These are phyloP conservation scores for Rutstroemia sp. DNA, from an alignment of 2,329 filamentous ascomycete genomes.

Conservation along the genomic window DNA sequence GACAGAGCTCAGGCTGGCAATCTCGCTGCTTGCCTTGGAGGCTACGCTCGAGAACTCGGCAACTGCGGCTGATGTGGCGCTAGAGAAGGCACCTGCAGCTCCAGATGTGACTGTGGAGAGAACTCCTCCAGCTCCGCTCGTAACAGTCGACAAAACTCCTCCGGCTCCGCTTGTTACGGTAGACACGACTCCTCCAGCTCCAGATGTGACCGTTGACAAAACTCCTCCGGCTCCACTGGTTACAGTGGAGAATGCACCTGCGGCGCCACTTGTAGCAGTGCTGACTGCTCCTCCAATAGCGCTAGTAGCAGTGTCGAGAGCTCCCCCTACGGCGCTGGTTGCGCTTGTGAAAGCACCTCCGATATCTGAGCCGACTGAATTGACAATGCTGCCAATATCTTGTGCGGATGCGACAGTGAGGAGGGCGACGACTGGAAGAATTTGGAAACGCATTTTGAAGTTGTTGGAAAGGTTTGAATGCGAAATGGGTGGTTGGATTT, in stretches of 20 bases:
- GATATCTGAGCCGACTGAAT: background rate
- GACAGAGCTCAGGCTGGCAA: conserved; percentile 3
- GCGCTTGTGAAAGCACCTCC: background rate
- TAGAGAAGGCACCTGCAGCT: background rate
- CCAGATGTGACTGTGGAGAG: background rate
- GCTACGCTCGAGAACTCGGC: background rate
- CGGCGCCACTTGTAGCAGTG: background rate
- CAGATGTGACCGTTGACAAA: background rate
- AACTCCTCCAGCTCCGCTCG: background rate
- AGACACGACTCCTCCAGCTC: background rate
- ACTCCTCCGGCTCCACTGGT: background rate
- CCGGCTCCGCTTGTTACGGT: background rate
- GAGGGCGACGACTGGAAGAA: conserved; percentile 5
- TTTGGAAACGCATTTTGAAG: conserved; percentile 7
- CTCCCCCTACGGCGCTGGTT: background rate
- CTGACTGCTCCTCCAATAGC: background rate
- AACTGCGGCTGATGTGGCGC: background rate
- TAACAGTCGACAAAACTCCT: background rate
- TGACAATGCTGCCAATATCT: background rate
- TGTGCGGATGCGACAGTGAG: background rate
- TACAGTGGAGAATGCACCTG: background rate
- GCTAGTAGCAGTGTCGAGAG: background rate
- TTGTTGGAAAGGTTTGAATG: background rate
- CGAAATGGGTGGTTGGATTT: background rate
- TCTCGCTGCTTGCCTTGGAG: background rate